Evolutionary conservation across 2,329 filamentous ascomycete genomes (phyloP).

Genomic region (Alternaria novae-zelandiae): DNA sequence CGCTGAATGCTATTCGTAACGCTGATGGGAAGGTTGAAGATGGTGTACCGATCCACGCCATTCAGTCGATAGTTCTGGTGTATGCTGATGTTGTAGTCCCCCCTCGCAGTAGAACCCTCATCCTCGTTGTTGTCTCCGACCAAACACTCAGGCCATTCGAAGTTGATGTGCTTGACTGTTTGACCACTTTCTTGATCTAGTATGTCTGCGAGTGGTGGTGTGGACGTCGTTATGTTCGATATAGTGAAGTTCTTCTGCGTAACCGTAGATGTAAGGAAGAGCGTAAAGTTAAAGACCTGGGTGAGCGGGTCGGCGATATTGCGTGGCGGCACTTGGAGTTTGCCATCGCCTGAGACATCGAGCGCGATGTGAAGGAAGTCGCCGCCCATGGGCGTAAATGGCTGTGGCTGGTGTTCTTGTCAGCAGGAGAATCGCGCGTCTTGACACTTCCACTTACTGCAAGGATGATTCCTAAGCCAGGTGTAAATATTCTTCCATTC

Average conservation of each 20-base stretch:
- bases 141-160: conserved; percentile 73
- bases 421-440: conserved; percentile 2
- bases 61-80: conserved; percentile 74
- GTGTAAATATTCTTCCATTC: conserved; percentile 72
- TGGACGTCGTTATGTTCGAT: conserved; percentile 63
- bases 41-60: conserved; percentile 68
- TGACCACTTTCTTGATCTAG: conserved; percentile 68
- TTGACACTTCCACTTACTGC: conserved; percentile 47
- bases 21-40: conserved; percentile 73
- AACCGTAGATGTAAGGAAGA: conserved; percentile 71
- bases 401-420: conserved; percentile 37
- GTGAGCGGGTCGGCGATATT: conserved; percentile 59
- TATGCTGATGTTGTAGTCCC: conserved; percentile 74
- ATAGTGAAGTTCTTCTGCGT: conserved; percentile 72
- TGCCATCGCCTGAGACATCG: conserved; percentile 70
- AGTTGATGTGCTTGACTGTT: conserved; percentile 76
- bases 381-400: conserved; percentile 47
- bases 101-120: conserved; percentile 58
- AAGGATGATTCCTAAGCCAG: conserved; percentile 70
- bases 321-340: conserved; percentile 65
- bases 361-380: conserved; percentile 68
- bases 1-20: conserved; percentile 68
- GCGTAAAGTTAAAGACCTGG: conserved; percentile 67
- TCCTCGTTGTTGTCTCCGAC: conserved; percentile 62
- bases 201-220: conserved; percentile 65